Evolutionary conservation across 2,329 filamentous ascomycete species (phyloP).

Genomic region (Paracoccidioides lutzii): DNA sequence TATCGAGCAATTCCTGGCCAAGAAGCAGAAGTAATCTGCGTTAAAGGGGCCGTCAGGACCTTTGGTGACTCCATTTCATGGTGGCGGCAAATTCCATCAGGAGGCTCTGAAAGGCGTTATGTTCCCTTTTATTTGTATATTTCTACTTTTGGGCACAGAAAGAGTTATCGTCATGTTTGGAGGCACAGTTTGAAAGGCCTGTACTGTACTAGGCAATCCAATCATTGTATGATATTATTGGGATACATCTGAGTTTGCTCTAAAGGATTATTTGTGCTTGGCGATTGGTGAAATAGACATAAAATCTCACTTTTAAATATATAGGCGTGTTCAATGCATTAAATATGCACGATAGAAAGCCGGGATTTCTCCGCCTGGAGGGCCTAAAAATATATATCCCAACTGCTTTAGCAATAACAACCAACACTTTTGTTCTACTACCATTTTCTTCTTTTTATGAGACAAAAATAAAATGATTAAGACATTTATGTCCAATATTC

Average conservation of each 20-base stretch:
- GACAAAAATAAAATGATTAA: no score
- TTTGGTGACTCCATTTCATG: neutral
- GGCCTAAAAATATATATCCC: no score
- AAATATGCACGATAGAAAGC: neutral
- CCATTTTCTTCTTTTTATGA: no score
- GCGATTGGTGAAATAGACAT: neutral
- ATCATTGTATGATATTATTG: neutral
- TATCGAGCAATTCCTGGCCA: constrained; percentile 25
- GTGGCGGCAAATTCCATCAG: neutral
- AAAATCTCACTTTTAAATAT: neutral
- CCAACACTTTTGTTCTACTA: no score
- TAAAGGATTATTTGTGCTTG: neutral
- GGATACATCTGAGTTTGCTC: neutral
- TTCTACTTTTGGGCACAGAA: neutral
- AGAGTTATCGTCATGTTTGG: neutral
- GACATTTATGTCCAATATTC: no score
- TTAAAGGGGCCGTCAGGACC: constrained; percentile 7
- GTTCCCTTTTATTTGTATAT: no score
- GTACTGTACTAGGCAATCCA: neutral
- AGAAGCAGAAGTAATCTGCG: constrained; percentile 8
- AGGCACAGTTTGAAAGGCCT: neutral
- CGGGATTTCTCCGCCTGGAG: no score
- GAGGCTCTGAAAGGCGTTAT: constrained; percentile 1
- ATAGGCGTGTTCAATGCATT: neutral
- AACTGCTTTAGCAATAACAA: no score